Percentiles rank a stretch among this genome's conserved stretches.
Conservation (phyloP, 1,139 yeast genomes). For the Kurtzmaniella quercitrusa region DNA sequence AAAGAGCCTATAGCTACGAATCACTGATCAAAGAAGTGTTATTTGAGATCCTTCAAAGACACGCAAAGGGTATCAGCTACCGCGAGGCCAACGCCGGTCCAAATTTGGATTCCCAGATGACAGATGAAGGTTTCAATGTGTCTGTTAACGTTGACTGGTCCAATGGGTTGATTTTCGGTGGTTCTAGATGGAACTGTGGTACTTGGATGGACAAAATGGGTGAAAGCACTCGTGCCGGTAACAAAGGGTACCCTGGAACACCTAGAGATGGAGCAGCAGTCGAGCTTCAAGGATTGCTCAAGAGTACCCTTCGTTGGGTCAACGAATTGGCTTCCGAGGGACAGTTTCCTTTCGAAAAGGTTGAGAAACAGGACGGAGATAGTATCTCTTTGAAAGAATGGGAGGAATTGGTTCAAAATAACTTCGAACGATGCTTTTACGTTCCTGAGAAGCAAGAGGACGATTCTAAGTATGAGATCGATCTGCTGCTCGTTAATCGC, state of each 20-base stretch:
- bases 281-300: conserved; percentile 84
- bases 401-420: conserved; percentile 63
- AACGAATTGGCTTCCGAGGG: conserved; percentile 52
- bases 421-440: conserved; percentile 76
- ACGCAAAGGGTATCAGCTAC: conserved; percentile 81
- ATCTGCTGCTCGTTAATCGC: conserved; percentile 66
- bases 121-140: conserved; percentile 86
- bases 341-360: conserved; percentile 52
- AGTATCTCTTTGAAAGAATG: conserved; percentile 56
- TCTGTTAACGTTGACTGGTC: conserved; percentile 79
- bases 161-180: conserved; percentile 86
- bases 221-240: conserved; percentile 78
- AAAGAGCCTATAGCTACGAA: conserved; percentile 69
- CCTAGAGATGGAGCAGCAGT: conserved; percentile 97
- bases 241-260: conserved; percentile 90
- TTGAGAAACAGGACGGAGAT: conserved; percentile 52
- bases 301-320: conserved; percentile 80
- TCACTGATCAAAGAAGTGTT: conserved; percentile 71
- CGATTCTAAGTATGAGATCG: conserved; percentile 55
- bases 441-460: conserved; percentile 59
- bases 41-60: conserved; percentile 77
- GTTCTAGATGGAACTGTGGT: conserved; percentile 90
- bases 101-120: conserved; percentile 85
- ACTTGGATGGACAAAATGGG: conserved; percentile 99
- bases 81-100: conserved; percentile 97